Base-by-base conservation (phyloP, 148 eudicot genomes). In the Dysphania ambrosioides region DNA sequence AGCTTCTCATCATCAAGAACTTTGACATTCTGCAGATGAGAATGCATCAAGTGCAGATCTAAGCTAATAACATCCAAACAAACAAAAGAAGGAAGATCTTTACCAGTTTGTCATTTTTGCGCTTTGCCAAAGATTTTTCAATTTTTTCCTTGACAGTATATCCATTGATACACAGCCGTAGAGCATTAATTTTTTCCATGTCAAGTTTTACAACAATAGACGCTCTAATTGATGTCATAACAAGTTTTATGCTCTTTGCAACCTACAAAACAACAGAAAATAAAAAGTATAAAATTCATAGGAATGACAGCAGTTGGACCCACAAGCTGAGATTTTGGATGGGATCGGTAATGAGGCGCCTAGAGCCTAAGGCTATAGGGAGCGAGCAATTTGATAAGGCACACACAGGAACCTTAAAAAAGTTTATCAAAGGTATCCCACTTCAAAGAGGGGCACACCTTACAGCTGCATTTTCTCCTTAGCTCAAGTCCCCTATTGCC, bases 241-340 rank as follows among this genome's bases (percentile, higher is more conserved):
- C 91, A 77, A 88, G 82, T 84, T 82, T 86, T 72, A 94, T 73
- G 74, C 91, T 92, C 88, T 88, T 84, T 1, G 96, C 89, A 72
- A 94, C 93, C 98, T 94, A 85, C 68, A 82, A 72, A 31, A 32
- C 15, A 65, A 34, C 15, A 70, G 15, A 81, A 26, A 38, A 68
- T 60, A 61, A 34, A 34, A 34, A 53, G 24, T 53, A 42, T 42
- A 0, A 9, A 42, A 2, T 42, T 9, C 9, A 4, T 12, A 42
- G 49, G 49, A 15, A 12, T 8, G 40, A 8, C 40, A 36, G 8
- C 40, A 36, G 8, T 36, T 47, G 53, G 53, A 47, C 53, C 53
- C 21, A 16, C 53, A 47, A 47, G 16, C 16, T 18, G 53, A 47
- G 53, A 47, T 15, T 9, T 42, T 11, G 47, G 47, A 42, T 42